Conservation (phyloP, 2,329 filamentous ascomycete genomes). For the Colletotrichum sp. region DNA sequence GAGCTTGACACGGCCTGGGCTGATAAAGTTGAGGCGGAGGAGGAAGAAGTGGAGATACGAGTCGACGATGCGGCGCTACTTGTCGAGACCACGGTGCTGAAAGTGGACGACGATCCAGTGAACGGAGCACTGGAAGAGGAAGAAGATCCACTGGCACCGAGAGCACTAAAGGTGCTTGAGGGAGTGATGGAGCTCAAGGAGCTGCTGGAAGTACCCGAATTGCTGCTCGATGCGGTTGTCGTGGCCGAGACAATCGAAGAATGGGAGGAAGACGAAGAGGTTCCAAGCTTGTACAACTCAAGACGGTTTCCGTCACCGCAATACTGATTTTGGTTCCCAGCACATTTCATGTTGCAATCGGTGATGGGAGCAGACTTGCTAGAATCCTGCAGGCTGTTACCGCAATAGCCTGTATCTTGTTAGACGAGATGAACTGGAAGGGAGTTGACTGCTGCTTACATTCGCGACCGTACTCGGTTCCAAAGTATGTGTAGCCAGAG, state of each 20-base stretch:
- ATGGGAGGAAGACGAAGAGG: background rate
- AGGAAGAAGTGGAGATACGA: background rate
- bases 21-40: background rate
- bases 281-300: constrained; percentile 36
- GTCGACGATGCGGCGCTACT: background rate
- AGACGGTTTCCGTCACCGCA: constrained; percentile 42
- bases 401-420: constrained; percentile 38
- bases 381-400: constrained; percentile 35
- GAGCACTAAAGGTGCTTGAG: background rate
- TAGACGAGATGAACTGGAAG: background rate
- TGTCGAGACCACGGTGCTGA: background rate
- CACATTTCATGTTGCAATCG: constrained; percentile 43
- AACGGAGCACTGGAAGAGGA: constrained; percentile 1
- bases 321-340: constrained; percentile 38
- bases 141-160: background rate
- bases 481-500: constrained; percentile 40
- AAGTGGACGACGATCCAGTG: constrained; percentile 2
- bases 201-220: background rate
- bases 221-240: background rate
- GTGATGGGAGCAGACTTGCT: constrained; percentile 33
- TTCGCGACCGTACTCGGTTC: constrained; percentile 41
- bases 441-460: constrained; percentile 25
- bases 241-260: background rate
- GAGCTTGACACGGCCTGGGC: background rate
- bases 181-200: background rate